Base-by-base conservation (phyloP, 2,329 filamentous ascomycete species). In the Xylaria sp. region DNA sequence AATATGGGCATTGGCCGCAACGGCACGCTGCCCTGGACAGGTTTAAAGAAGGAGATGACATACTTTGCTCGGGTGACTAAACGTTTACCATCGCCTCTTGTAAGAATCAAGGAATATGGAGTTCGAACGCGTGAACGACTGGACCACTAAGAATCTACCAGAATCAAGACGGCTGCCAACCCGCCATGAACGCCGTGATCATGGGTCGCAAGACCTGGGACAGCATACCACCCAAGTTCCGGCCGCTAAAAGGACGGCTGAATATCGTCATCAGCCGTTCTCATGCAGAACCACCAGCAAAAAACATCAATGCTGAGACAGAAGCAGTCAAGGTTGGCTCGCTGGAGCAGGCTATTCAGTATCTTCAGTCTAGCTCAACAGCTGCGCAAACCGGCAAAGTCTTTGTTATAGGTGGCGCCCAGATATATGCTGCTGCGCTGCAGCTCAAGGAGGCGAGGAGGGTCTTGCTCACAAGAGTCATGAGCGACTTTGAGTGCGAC, bases 181-280 rank as follows among this genome's bases (percentile, higher is more conserved):
- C 77, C 0, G 74, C 82, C 49, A 66, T 82, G 72, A 95, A 94
- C 79, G 92, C 93, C 20, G 93, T 98, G 60, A 91, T 99, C 74
- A 99, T 99, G 96, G 96, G 96, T 68, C 92, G 96, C 77, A 97
- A 97, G 81, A 99, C 96, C 0, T 99, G 95, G 91, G 93, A 97
- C 61, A 93, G 90, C 72, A 95, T 99, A 68, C 95, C 96, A 2
- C 77, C 84, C 6, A 87, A 85, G 60, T 94, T 96, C 78, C 87
- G 94, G 2, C 96, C 96, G 20, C 85, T 99, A 40, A 90, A 89
- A 69, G 91, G 89, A 70, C 86, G 96, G 10, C 83, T 94, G 59
- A 98, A 97, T 80, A 88, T 97, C 48, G 88, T 98, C 72, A 84
- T 99, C 73, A 92, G 89, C 69, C 85, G 90, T 56, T 83, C 84